Percentiles rank a stretch among this genome's conserved stretches.
Conservation (phyloP, 1,139 yeast species). For the Maudiozyma humilis region DNA sequence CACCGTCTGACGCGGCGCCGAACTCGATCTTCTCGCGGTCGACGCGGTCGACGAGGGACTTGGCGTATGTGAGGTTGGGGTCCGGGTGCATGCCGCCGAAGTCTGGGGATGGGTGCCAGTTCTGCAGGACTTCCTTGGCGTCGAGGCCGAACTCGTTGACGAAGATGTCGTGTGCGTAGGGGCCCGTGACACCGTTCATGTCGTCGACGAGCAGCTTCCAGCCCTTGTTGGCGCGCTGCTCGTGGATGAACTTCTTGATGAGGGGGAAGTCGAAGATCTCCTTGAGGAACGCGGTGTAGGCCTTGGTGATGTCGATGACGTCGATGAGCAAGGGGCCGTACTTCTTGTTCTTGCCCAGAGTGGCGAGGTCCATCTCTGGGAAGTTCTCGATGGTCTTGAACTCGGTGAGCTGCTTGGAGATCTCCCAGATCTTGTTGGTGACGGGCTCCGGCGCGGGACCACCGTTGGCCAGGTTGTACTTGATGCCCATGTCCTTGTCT, state of each 20-base stretch:
- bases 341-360: conserved; percentile 42
- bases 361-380: conserved; percentile 52
- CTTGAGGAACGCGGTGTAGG: conserved; percentile 71
- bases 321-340: conserved; percentile 58
- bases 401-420: conserved; percentile 47
- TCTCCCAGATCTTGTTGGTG: conserved; percentile 76
- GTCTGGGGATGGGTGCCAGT: conserved; percentile 71
- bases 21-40: conserved; percentile 74
- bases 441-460: conserved; percentile 99
- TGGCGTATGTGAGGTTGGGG: conserved; percentile 93
- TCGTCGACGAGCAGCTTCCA: conserved; percentile 83
- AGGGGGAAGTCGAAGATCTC: conserved; percentile 81
- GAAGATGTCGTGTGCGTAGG: conserved; percentile 82
- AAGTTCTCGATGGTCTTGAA: conserved; percentile 52
- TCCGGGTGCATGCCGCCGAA: conserved; percentile 98
- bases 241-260: conserved; percentile 59
- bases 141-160: conserved; percentile 78
- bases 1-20: conserved; percentile 99
- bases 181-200: conserved; percentile 94
- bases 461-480: conserved; percentile 89
- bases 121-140: conserved; percentile 56
- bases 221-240: conserved; percentile 40
- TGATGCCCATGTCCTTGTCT: conserved; percentile 83
- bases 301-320: conserved; percentile 72
- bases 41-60: conserved; percentile 74